Conservation (phyloP, 805 yeast species). For the Cyberlindnera maritima region DNA sequence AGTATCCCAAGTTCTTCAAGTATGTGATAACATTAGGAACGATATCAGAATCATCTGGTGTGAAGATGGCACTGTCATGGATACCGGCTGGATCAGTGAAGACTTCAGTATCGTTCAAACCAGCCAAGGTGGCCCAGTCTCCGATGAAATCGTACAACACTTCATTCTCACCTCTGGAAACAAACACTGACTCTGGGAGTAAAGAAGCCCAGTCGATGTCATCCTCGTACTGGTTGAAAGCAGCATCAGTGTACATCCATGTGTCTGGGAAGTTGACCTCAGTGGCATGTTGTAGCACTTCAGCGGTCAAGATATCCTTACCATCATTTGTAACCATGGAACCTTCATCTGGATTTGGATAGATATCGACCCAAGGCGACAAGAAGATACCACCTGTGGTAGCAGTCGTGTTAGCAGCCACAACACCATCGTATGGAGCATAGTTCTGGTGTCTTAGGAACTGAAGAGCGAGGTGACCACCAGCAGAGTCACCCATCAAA, state of each 20-base stretch:
- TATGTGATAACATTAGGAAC: slow-evolving; percentile 1
- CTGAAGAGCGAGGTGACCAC: slow-evolving; percentile 28
- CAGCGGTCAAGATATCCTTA: slow-evolving; percentile 8
- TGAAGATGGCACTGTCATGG: slow-evolving; percentile 11
- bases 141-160: slow-evolving; percentile 9
- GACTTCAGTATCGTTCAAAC: neutral
- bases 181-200: slow-evolving; percentile 7
- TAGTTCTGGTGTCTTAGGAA: slow-evolving; percentile 16
- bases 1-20: slow-evolving; percentile 1
- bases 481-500: slow-evolving; percentile 32
- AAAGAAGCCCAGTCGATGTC: slow-evolving; percentile 9
- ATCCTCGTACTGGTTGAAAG: slow-evolving; percentile 9
- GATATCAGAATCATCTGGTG: slow-evolving; percentile 5
- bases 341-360: slow-evolving; percentile 8
- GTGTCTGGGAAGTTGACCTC: slow-evolving; percentile 3
- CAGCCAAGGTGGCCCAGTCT: slow-evolving; percentile 1
- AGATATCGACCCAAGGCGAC: slow-evolving; percentile 20
- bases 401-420: neutral
- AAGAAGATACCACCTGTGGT: slow-evolving; percentile 10
- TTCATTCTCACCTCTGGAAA: slow-evolving; percentile 15
- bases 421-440: slow-evolving; percentile 3
- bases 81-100: slow-evolving; percentile 9
- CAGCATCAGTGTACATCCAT: neutral
- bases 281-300: slow-evolving; percentile 5
- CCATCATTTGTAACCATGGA: slow-evolving; percentile 1